Evolutionary conservation across 2,329 filamentous ascomycete genomes (phyloP), one percentile per base, ranked within the genome.

Genomic region (Catunica adiposa): DNA sequence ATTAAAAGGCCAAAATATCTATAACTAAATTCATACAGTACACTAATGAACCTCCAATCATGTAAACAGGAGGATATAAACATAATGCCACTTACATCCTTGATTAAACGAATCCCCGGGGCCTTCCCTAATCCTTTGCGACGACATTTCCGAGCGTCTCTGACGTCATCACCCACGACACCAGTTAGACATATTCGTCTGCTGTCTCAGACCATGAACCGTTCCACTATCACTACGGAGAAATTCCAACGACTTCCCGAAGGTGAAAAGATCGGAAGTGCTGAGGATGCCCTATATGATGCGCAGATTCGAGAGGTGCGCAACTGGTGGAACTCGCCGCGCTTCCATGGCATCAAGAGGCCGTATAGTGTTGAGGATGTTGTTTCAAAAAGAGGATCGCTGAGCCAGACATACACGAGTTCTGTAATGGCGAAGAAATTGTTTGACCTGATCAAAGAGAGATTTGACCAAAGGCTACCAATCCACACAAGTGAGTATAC

Each of bases 391-490:
- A 78, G 92, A 59, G 92, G 92, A 8, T 83, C 88, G 5, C 77
- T 96, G 61, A 81, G 87, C 64, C 86, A 95, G 66, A 80, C 78
- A 53, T 97, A 96, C 62, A 86, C 92, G 1, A 95, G 89, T 70
- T 96, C 89, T 14, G 71, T 94, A 60, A 96, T 95, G 86, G 92
- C 90, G 0, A 78, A 87, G 65, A 97, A 98, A 71, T 77, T 98
- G 3, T 98, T 95, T 71, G 84, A 94, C 66, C 70, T 97, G 62
- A 74, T 98, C 56, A 83, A 84, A 61, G 83, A 94, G 69, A 78
- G 86, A 61, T 78, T 80, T 48, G 78, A 83, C 40, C 80, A 84
- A 63, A 88, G 88, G 59, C 78, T 94, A 67, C 92, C 92, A 20
- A 86, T 97, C 59, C 90, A 97, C 68, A 97, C 92, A 15, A 89